A percentile compares a stretch with the other conserved stretches of the same genome.
Conservation (phyloP, 306 rosid species). For the Morella rubra region DNA sequence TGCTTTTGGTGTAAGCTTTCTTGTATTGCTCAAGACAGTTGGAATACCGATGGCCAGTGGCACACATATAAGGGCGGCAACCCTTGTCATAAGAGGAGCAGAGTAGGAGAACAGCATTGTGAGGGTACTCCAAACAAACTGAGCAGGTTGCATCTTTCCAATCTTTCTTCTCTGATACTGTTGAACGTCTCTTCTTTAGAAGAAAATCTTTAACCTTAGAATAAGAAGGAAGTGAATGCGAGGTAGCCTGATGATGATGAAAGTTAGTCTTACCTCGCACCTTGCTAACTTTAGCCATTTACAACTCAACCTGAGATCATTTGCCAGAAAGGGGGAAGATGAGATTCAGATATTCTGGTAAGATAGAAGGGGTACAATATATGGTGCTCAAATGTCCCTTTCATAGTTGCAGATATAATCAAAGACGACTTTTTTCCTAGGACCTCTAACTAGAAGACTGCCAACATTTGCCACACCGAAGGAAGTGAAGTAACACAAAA, state of each 20-base stretch:
- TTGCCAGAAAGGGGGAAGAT: slow-evolving; percentile 2
- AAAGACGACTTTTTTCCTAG: not conserved
- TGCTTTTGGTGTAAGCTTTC: slow-evolving; percentile 74
- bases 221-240: slow-evolving; percentile 39
- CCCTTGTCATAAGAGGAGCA: slow-evolving; percentile 97
- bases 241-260: slow-evolving; percentile 36
- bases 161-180: slow-evolving; percentile 63
- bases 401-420: not conserved
- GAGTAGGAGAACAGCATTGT: slow-evolving; percentile 94
- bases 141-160: slow-evolving; percentile 87
- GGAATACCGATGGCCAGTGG: slow-evolving; percentile 84
- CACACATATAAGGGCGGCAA: slow-evolving; percentile 97
- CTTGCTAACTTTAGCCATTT: slow-evolving; percentile 53
- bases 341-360: slow-evolving; percentile 12
- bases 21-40: slow-evolving; percentile 95
- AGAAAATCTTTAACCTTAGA: slow-evolving; percentile 38
- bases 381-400: not conserved
- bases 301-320: slow-evolving; percentile 31
- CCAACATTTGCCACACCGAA: not conserved
- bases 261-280: slow-evolving; percentile 33
- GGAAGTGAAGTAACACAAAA: not conserved
- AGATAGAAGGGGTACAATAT: not conserved
- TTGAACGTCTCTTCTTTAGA: slow-evolving; percentile 47
- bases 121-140: slow-evolving; percentile 97
- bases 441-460: not conserved